phyloP scores from a whole-genome alignment of 768 basidiomycete genomes.

The Boletus huronensis region DNA sequence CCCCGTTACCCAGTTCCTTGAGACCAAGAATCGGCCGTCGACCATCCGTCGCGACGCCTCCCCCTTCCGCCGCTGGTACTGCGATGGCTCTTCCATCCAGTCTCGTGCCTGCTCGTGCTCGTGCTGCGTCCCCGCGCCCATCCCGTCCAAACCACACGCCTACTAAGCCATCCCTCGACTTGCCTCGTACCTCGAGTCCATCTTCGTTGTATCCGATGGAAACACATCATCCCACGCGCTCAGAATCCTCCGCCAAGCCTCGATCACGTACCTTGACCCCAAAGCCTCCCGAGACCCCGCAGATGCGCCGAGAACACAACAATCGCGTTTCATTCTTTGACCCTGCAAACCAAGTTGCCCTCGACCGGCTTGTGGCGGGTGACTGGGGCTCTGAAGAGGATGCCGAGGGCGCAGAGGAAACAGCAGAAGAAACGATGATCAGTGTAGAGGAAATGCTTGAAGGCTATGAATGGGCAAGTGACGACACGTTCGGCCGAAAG shows the following conservation, averaged over 20 bases:
- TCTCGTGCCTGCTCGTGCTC: conserved; percentile 24
- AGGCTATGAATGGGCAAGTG: conserved; percentile 95
- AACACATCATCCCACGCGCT: conserved; percentile 14
- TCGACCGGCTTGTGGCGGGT: conserved; percentile 65
- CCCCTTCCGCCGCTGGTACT: conserved; percentile 27
- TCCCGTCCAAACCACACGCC: conserved; percentile 11
- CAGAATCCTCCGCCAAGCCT: conserved; percentile 22
- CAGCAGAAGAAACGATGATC: conserved; percentile 74
- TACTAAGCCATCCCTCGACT: conserved; percentile 19
- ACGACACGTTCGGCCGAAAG: conserved; percentile 65
- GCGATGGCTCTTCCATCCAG: conserved; percentile 22
- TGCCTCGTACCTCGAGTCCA: conserved; percentile 18
- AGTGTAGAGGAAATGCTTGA: conserved; percentile 99
- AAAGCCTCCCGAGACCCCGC: conserved; percentile 30
- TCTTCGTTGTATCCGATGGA: conserved; percentile 9
- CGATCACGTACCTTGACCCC: conserved; percentile 29
- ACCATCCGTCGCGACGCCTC: conserved; percentile 43
- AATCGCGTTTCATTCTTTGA: conserved; percentile 82
- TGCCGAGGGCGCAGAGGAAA: conserved; percentile 64
- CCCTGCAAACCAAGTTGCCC: conserved; percentile 66
- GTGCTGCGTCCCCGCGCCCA: conserved; percentile 24
- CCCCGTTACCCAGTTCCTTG: conserved; percentile 26
- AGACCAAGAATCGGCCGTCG: conserved; percentile 37
- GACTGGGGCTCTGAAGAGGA: conserved; percentile 45
- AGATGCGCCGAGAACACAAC: conserved; percentile 54